phyloP scores from a whole-genome alignment of 2,329 filamentous ascomycete species.

The Epichloe amarillans region DNA sequence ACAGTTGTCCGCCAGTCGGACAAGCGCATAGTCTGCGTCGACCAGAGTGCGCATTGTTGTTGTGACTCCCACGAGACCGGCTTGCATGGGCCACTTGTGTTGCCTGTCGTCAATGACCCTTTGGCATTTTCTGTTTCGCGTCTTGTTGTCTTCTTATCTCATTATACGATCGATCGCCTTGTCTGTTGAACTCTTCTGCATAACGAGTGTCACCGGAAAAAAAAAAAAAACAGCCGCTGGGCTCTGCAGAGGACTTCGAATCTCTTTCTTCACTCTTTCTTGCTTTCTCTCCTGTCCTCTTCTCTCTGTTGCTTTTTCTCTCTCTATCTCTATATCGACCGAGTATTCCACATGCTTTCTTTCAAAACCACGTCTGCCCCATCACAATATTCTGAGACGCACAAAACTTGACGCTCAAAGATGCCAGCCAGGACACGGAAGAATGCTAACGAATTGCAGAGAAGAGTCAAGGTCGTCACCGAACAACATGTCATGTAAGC shows the following conservation, averaged over 20 bases:
- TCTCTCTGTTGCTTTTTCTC: conserved; percentile 2
- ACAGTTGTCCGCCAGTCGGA: conserved; percentile 1
- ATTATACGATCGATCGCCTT: neutral
- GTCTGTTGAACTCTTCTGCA: neutral
- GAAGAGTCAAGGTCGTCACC: conserved; percentile 84
- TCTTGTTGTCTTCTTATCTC: neutral
- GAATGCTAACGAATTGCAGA: conserved; percentile 41
- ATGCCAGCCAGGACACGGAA: conserved; percentile 6
- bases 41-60: neutral
- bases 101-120: neutral
- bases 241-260: neutral
- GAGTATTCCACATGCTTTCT: neutral
- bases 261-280: neutral
- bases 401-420: neutral
- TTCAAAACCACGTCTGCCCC: neutral
- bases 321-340: neutral
- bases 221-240: neutral
- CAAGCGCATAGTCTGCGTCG: neutral
- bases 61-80: neutral
- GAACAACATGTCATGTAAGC: conserved; percentile 78
- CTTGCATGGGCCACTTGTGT: neutral
- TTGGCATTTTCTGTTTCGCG: neutral
- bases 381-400: conserved; percentile 3
- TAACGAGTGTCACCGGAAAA: conserved; percentile 1
- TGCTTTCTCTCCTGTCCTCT: conserved; percentile 5